A percentile compares a stretch with the other conserved stretches of the same genome.
phyloP scores from a whole-genome alignment of 805 yeast genomes.

The Metschnikowia cubensis region DNA sequence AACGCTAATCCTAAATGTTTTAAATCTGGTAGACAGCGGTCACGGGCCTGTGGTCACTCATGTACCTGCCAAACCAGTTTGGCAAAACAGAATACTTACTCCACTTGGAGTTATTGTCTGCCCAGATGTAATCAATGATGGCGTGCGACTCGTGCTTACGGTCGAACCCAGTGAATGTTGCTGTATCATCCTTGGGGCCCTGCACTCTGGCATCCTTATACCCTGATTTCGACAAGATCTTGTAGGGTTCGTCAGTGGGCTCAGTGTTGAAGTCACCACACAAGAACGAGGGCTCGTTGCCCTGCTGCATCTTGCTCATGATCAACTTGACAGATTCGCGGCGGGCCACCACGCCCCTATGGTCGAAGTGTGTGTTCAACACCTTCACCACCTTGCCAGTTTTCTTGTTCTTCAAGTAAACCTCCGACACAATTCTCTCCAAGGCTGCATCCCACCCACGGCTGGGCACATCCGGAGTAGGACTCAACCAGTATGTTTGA shows the following conservation, averaged over 20 bases:
- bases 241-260: constrained; percentile 39
- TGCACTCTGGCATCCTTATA: constrained; percentile 37
- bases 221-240: constrained; percentile 33
- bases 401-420: constrained; percentile 25
- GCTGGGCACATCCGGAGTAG: constrained; percentile 36
- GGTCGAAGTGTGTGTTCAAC: constrained; percentile 43
- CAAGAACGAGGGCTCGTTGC: constrained; percentile 33
- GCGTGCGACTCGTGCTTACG: constrained; percentile 22
- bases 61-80: constrained; percentile 29
- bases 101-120: constrained; percentile 16
- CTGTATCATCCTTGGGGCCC: constrained; percentile 30
- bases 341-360: constrained; percentile 35
- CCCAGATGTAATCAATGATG: constrained; percentile 47
- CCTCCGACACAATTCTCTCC: constrained; percentile 39
- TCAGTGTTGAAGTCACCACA: constrained; percentile 43
- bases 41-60: constrained; percentile 44
- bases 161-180: constrained; percentile 51
- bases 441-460: constrained; percentile 43
- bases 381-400: constrained; percentile 26
- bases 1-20: background rate
- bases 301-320: constrained; percentile 35
- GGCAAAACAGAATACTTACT: constrained; percentile 32
- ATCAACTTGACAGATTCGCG: constrained; percentile 32
- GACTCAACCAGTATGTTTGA: constrained; percentile 39
- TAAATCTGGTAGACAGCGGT: constrained; percentile 18